Evolutionary conservation across 352 stramenopile genomes (phyloP), one percentile per base, ranked within the genome.

Genomic region (Phytophthora europaea): DNA sequence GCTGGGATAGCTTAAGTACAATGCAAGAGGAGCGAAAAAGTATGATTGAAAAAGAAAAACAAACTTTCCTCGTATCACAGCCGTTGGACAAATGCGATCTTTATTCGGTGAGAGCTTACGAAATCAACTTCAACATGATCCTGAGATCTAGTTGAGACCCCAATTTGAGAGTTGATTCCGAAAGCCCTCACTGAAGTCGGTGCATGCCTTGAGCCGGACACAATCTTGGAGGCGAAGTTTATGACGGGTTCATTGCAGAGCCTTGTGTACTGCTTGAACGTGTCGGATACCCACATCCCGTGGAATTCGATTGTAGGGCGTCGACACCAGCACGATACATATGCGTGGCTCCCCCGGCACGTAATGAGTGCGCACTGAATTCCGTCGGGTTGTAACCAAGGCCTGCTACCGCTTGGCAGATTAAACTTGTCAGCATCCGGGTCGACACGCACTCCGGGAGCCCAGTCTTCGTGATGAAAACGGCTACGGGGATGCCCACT

Each of bases 101-200:
- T 34, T 56, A 56, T 61, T 52, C 55, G 52, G 34, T 20, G 12
- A 61, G 20, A 61, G 36, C 55, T 61, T 66, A 66, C 50, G 47
- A 28, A 56, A 34, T 51, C 34, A 61, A 61, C 55, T 61, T 50
- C 55, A 61, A 51, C 55, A 13, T 52, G 33, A 34, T 22, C n/a
- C 9, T n/a, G 34, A n/a, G 16, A 40, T 26, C 59, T 23, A 61
- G 51, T 50, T 65, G 47, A 57, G 51, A 3, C 7, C 5, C 34
- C 34, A 28, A 28, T 4, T 28, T 28, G 26, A 28, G 26, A 28
- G 26, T 28, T 2, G 26, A 31, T 31, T 31, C 38, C 38, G 38
- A 45, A 16, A 16, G 15, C 10, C 10, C 38, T 5, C 38, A 16
- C 10, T 45, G 38, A 45, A 45, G 38, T 16, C 38, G 6, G 10